These are phyloP conservation scores for Limonomyces culmigenus DNA, from an alignment of 1,284 basidiomycete genomes.

Conservation along the genomic window DNA sequence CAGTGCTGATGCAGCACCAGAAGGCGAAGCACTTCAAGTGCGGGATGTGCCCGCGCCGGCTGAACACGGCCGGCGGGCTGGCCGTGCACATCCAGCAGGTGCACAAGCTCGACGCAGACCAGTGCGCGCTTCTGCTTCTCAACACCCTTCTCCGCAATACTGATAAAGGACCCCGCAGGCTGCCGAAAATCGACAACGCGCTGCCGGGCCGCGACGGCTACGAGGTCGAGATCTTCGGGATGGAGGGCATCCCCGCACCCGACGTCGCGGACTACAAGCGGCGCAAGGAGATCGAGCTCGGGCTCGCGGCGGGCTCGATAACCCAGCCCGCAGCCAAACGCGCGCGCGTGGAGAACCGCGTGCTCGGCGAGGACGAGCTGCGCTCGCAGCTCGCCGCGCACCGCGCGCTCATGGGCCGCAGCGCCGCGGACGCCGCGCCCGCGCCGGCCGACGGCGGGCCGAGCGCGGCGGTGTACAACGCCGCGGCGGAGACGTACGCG, in stretches of 20 bases:
- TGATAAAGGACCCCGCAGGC: no score
- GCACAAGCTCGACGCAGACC: constrained; percentile 94
- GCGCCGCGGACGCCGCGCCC: constrained; percentile 22
- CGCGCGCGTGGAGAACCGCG: constrained; percentile 70
- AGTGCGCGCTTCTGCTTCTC: constrained; percentile 34
- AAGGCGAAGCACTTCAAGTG: constrained; percentile 99
- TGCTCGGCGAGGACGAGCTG: constrained; percentile 72
- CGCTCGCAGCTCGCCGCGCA: constrained; percentile 78
- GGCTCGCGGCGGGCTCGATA: constrained; percentile 66
- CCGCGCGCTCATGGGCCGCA: constrained; percentile 79
- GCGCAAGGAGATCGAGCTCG: constrained; percentile 83
- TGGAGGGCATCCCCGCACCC: constrained; percentile 94
- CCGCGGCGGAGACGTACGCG: constrained; percentile 48
- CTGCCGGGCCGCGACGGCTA: constrained; percentile 93
- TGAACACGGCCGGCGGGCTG: constrained; percentile 94
- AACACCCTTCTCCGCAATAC: no score
- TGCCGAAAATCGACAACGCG: constrained; percentile 86
- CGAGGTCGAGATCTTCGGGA: constrained; percentile 98
- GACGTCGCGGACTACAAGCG: constrained; percentile 93
- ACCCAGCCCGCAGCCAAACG: constrained; percentile 66
- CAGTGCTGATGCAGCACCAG: constrained; percentile 96
- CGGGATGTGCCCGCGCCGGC: constrained; percentile 82
- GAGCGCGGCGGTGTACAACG: constrained; percentile 42
- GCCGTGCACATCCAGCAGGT: constrained; percentile 99
- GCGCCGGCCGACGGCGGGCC: constrained; percentile 18